Evolutionary conservation across 139 green algal species (phyloP), one percentile per base, ranked within the genome.

Genomic region (Pycnococcus provasolii): DNA sequence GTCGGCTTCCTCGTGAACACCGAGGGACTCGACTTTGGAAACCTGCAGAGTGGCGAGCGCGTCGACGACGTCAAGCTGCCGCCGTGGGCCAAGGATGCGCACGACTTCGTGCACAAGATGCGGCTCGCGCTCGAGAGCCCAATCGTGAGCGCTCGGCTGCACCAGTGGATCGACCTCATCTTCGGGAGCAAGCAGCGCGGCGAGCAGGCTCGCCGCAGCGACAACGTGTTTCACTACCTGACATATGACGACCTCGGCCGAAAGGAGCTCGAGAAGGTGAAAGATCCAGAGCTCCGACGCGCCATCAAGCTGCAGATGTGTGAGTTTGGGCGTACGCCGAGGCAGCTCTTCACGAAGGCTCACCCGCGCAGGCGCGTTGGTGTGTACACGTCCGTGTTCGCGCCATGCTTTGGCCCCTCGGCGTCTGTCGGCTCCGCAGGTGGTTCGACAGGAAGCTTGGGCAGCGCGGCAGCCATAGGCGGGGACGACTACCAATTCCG

Each of bases 271-370:
- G 60, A 79, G 8, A 60, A 85, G 55, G 77, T 90, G 45, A 66
- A 58, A 1, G 79, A 86, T 64, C 74, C 69, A 9, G 64, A 81
- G 13, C 77, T 88, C 67, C 81, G 84, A 11, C 70, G 71, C n/a
- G 77, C 74, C 4, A 53, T 72, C 2, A 54, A 72, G 44, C 86
- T 86, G 2, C 90, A 96, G 83, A 91, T 96, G 55, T 86, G 87
- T 40, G 90, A 96, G 79, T 96, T 96, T 80, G 90, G 90, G 3
- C 85, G 91, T 64, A 87, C 80, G 40, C 88, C 91, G 13, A 79
- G 68, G 64, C 88, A 96, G 79, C 77, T 97, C 15, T 96, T 91
- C 73, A 45, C 42, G 0, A n/a, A 50, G 5, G 76, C 78, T 9
- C 86, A 91, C 71, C 81, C 83, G 44, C 73, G 59, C 26, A 26